These are phyloP conservation scores for Cercospora sp. DNA, from an alignment of 2,329 filamentous ascomycete genomes.

Conservation along the genomic window DNA sequence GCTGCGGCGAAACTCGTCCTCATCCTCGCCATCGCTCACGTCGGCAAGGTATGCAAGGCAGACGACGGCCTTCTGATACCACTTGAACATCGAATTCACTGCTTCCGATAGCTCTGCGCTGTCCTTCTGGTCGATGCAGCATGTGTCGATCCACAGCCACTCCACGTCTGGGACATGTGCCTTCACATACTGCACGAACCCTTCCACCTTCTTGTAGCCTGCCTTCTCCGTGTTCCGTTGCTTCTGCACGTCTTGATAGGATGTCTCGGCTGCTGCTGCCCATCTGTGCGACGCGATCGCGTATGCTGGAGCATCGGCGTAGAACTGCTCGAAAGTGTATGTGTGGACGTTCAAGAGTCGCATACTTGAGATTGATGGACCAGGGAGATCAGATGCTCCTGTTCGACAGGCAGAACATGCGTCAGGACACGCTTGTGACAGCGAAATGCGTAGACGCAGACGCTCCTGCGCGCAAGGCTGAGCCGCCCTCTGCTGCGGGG, in stretches of 20 bases:
- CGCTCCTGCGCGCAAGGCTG: background rate
- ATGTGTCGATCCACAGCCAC: background rate
- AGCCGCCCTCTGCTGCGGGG: background rate
- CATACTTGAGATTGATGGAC: background rate
- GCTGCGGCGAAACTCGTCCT: background rate
- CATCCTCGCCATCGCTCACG: background rate
- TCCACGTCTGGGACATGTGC: conserved; percentile 29
- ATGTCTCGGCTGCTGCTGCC: too few relatives aligned
- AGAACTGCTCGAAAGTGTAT: background rate
- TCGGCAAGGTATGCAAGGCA: background rate
- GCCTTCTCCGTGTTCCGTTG: too few relatives aligned
- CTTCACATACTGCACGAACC: background rate
- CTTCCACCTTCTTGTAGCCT: background rate
- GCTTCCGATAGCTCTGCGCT: background rate
- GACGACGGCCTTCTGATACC: background rate
- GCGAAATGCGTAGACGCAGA: background rate
- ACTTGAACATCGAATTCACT: background rate
- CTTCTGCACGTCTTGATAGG: too few relatives aligned
- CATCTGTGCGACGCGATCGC: too few relatives aligned
- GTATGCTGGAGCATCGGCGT: background rate
- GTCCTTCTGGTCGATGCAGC: background rate
- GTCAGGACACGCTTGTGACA: background rate
- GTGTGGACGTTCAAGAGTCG: background rate
- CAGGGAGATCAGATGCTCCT: background rate
- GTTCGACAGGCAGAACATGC: background rate